Evolutionary conservation across 768 basidiomycete species (phyloP).

Genomic region (Phlebiopsis gigantea): DNA sequence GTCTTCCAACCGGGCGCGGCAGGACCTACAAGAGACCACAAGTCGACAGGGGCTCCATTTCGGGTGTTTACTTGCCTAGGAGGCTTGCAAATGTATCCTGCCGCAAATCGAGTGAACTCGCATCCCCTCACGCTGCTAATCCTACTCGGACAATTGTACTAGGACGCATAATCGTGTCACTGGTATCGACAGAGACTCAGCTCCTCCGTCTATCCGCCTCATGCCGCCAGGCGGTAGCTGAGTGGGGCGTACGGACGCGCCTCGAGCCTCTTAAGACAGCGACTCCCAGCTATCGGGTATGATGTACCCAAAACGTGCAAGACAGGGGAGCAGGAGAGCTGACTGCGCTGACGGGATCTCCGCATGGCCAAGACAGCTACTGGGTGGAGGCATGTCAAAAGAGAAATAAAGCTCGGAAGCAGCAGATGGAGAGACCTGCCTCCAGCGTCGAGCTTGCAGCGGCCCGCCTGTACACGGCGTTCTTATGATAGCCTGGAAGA

Average conservation of each 20-base stretch:
- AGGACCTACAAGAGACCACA: slow-evolving; percentile 6
- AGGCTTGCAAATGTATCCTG: no score
- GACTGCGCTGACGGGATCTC: background rate
- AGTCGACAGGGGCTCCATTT: background rate
- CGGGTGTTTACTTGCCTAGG: no score
- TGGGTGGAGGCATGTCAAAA: no score
- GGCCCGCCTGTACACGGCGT: background rate
- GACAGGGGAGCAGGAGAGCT: background rate
- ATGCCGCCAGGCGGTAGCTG: background rate
- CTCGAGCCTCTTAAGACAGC: background rate
- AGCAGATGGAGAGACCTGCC: background rate
- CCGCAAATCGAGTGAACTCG: no score
- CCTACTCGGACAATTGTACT: background rate
- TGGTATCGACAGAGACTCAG: background rate
- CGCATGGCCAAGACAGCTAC: background rate
- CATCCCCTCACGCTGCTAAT: background rate
- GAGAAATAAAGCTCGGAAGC: no score
- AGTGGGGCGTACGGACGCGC: background rate
- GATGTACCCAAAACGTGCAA: background rate
- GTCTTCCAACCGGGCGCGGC: background rate
- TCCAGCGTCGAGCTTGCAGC: background rate
- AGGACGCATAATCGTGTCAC: background rate
- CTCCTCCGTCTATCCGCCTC: background rate
- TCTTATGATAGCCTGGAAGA: background rate
- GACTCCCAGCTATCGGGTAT: background rate